A percentile compares a stretch with the other conserved stretches of the same genome.
These are phyloP conservation scores for Pestalotiopsis sp. DNA, from an alignment of 2,329 filamentous ascomycete genomes.

Conservation along the genomic window DNA sequence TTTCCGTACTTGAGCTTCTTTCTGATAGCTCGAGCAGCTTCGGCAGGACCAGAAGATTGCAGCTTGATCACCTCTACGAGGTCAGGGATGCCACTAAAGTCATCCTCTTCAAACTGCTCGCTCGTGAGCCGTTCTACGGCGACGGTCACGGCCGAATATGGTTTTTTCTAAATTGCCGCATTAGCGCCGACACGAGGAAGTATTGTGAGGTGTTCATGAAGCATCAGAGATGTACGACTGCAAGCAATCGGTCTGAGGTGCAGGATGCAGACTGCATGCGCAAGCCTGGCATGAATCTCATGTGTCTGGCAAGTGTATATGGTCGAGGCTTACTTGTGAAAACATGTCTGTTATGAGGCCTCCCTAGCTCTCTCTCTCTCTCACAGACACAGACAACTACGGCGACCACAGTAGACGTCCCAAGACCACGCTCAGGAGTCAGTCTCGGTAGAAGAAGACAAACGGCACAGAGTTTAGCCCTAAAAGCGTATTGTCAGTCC, in stretches of 20 bases:
- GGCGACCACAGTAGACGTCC: neutral
- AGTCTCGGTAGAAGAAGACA: neutral
- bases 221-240: neutral
- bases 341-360: conserved; percentile 16
- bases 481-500: neutral
- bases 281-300: neutral
- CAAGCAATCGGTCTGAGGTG: neutral
- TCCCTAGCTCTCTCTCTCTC: neutral
- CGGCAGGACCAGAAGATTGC: conserved; percentile 81
- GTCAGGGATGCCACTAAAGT: conserved; percentile 88
- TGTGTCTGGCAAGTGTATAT: neutral
- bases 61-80: conserved; percentile 93
- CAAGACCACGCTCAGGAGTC: neutral
- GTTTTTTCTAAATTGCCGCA: conserved; percentile 64
- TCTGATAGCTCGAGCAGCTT: conserved; percentile 87
- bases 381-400: neutral
- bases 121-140: conserved; percentile 89
- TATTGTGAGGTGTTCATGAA: neutral
- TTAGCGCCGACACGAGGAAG: neutral
- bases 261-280: neutral
- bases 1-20: conserved; percentile 99
- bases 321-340: conserved; percentile 17
- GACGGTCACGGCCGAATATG: conserved; percentile 91
- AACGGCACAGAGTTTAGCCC: neutral
- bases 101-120: conserved; percentile 88